Evolutionary conservation across 371 early-diverging fungal species (phyloP), one percentile per base, ranked within the genome.

Genomic region (Mortierella sp.): DNA sequence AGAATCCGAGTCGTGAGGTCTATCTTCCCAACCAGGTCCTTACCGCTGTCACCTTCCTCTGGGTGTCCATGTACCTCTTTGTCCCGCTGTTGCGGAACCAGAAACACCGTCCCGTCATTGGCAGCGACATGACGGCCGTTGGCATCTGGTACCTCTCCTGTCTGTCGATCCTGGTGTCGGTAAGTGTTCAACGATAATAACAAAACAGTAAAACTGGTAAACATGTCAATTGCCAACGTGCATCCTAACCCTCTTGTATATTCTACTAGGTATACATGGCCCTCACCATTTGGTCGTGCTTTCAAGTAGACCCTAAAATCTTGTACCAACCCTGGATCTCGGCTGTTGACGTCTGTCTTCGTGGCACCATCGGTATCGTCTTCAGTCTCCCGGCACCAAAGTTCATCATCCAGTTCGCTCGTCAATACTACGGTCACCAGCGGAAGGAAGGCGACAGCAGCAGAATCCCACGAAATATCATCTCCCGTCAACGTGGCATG

Each of bases 111-210:
- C 71, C 75, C 7, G 72, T 86, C 12, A 55, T 78, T 24, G 86
- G 82, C 48, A 72, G 79, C 71, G 80, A 86, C 43, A 79, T 77
- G 75, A 77, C 80, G 74, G 86, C 86, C 7, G 75, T 86, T 16
- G 86, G 86, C 1, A 76, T 82, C n/a, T 86, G 86, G 86, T 86
- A 86, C 51, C 55, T 84, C 54, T 58, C 76, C 12, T 78, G 78
- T 29, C 32, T 84, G 11, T 32, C 65, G 55, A 58, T 75, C 38
- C 35, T 84, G 16, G 75, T 72, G 2, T 8, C 74, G 27, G 84
- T 84, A 84, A 80, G 84, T 51, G 27, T 29, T 11, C 35, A 0
- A 14, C 43, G 46, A 44, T 11, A 24, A 21, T 6, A 14, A n/a
- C 18, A 71, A 5, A 32, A 0, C 10, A 24, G 41, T 6, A 8